Conservation (phyloP, 2,329 filamentous ascomycete species). For the Diplodia corticola region DNA sequence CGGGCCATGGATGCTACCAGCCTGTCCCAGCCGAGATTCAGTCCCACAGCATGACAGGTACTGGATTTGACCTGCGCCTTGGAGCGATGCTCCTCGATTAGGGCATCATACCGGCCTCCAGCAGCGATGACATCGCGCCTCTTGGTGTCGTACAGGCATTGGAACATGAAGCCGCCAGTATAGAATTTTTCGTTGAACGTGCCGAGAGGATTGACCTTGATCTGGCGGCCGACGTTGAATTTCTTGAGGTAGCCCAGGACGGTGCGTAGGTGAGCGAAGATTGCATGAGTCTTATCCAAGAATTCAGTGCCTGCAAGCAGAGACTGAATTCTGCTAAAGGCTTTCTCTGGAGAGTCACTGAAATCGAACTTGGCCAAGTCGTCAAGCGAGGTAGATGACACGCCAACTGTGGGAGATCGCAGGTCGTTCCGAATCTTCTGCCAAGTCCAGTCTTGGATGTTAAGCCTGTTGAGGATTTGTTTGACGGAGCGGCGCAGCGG, state of each 20-base stretch:
- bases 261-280: conserved; percentile 76
- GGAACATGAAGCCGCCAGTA: conserved; percentile 75
- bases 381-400: conserved; percentile 86
- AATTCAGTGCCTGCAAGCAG: conserved; percentile 58
- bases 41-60: conserved; percentile 78
- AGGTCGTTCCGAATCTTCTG: conserved; percentile 80
- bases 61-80: conserved; percentile 58
- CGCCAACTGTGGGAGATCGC: conserved; percentile 74
- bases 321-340: conserved; percentile 62
- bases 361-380: conserved; percentile 92
- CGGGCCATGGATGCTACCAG: conserved; percentile 64
- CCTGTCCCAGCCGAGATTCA: conserved; percentile 86
- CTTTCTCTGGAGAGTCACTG: conserved; percentile 71
- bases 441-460: conserved; percentile 79
- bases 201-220: conserved; percentile 81
- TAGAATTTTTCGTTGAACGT: conserved; percentile 94
- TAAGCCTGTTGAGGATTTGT: conserved; percentile 82
- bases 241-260: conserved; percentile 75
- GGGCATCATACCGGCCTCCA: conserved; percentile 85
- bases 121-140: conserved; percentile 83
- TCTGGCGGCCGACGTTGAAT: conserved; percentile 72
- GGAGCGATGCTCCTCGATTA: conserved; percentile 81
- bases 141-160: conserved; percentile 84
- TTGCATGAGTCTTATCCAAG: conserved; percentile 52
- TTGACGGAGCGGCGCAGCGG: conserved; percentile 71